Percentiles rank a stretch among this genome's conserved stretches.
phyloP scores from a whole-genome alignment of 345 rosid genomes.

The Geranium brycei region DNA sequence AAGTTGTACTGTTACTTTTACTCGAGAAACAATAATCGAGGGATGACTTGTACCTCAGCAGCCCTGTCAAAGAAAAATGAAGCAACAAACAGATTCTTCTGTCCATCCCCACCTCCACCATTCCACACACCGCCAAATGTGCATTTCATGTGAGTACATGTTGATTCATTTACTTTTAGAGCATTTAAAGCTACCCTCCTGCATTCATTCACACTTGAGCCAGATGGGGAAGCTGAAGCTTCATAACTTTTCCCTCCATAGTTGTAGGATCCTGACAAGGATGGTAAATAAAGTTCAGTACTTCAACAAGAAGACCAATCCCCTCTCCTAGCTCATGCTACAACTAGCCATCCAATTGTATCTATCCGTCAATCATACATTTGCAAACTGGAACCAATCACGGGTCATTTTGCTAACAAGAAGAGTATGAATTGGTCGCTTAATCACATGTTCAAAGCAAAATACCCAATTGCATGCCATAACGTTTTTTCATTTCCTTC shows the following conservation, averaged over 20 bases:
- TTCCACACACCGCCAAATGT: slow-evolving; percentile 96
- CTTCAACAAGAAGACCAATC: neutral
- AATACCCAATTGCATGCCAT: neutral
- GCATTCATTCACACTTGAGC: slow-evolving; percentile 67
- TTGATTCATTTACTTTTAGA: slow-evolving; percentile 65
- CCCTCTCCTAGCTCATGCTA: no score
- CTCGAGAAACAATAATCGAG: neutral
- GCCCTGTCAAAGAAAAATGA: slow-evolving; percentile 96
- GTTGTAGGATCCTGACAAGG: slow-evolving; percentile 47
- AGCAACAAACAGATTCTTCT: slow-evolving; percentile 78
- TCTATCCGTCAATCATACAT: no score
- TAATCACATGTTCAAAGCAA: neutral
- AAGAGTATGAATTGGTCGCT: no score
- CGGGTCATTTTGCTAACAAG: no score
- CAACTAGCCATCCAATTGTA: no score
- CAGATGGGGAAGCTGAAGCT: slow-evolving; percentile 46
- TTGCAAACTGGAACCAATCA: no score
- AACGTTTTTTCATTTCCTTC: neutral
- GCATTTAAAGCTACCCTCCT: slow-evolving; percentile 54
- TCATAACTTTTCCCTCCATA: slow-evolving; percentile 58
- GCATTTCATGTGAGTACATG: slow-evolving; percentile 84
- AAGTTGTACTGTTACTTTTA: neutral
- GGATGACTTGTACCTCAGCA: slow-evolving; percentile 48
- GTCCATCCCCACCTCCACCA: slow-evolving; percentile 99
- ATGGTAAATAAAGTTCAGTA: neutral